Base-by-base conservation (phyloP, 768 basidiomycete genomes). In the Phlebiopsis gigantea region DNA sequence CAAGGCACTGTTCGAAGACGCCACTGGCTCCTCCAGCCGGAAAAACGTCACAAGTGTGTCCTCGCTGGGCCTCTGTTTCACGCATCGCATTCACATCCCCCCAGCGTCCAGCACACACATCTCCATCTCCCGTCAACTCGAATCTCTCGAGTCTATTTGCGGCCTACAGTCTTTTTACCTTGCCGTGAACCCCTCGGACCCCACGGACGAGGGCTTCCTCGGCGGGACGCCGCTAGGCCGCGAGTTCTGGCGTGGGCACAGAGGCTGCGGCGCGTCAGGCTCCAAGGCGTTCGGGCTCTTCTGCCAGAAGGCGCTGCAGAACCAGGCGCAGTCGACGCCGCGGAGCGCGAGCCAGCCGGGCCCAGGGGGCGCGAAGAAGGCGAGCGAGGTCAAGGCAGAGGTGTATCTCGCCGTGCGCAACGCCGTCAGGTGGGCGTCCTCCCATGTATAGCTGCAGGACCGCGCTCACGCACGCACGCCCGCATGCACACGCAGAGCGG, bases 81-180 rank as follows among this genome's bases (percentile, higher is more conserved):
- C n/a, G n/a, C n/a, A 43, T 50, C 19, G 1, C n/a, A 47, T 19
- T 46, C 29, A n/a, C 56, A 42, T 51, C 55, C 7, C 25, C 19
- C 53, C 67, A 85, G 83, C 79, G 44, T 71, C 72, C 46, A 66
- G 72, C 41, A 69, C 78, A 41, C 76, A 86, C 25, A 71, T 71
- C 44, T 73, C 79, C 55, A 70, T 79, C 2, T 85, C 84, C 26
- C 72, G 70, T 24, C 72, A 76, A 25, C 71, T 88, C 21, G 84
- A 87, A 62, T 76, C 79, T 10, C 71, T 88, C 4, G 71, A 73
- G 26, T 69, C 68, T 10, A 69, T 77, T 12, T 72, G 78, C 8
- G 82, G 82, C 2, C 68, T 82, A 4, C 82, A 88, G 44, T 82
- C 85, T 0, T 83, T 87, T 62, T 59, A 87, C 41, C 74, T 88